Percentiles rank a stretch among this genome's conserved stretches.
Evolutionary conservation across 768 basidiomycete species (phyloP).

Genomic region (Lactarius trivialis): DNA sequence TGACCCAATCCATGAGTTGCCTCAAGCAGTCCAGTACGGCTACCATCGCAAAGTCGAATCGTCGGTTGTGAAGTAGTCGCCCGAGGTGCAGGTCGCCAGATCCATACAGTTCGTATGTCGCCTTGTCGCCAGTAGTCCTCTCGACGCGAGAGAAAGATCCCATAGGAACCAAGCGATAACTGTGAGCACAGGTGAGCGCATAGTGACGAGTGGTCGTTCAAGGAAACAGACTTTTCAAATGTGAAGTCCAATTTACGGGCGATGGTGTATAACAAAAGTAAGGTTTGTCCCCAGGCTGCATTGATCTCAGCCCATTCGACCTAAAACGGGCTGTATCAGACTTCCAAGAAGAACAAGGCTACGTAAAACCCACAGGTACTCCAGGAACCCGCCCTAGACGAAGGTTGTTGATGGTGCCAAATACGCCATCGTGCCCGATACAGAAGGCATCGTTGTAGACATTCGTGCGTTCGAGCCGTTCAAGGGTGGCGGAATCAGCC

Average conservation of each 20-base stretch:
- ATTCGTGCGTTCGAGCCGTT: constrained; percentile 85
- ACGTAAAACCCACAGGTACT: constrained; percentile 52
- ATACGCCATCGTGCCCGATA: constrained; percentile 89
- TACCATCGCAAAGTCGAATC: constrained; percentile 95
- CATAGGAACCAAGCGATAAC: constrained; percentile 88
- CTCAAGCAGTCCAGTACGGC: constrained; percentile 93
- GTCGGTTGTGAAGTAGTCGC: constrained; percentile 84
- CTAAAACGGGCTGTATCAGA: constrained; percentile 32
- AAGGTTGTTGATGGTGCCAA: constrained; percentile 97
- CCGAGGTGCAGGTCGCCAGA: constrained; percentile 89
- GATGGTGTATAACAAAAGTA: constrained; percentile 86
- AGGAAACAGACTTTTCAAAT: constrained; percentile 65
- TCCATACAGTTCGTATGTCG: constrained; percentile 86
- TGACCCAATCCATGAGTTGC: constrained; percentile 84
- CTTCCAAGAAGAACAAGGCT: background rate
- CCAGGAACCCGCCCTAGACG: constrained; percentile 83
- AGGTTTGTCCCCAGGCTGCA: constrained; percentile 95
- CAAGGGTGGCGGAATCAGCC: constrained; percentile 66
- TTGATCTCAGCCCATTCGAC: constrained; percentile 99
- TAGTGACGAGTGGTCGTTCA: constrained; percentile 5
- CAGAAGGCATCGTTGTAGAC: constrained; percentile 96
- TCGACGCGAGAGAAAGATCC: constrained; percentile 94
- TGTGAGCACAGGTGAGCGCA: constrained; percentile 29
- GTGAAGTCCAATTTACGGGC: constrained; percentile 86
- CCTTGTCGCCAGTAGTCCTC: constrained; percentile 71